phyloP scores from a whole-genome alignment of 306 rosid genomes.

The Begonia loranthoides region DNA sequence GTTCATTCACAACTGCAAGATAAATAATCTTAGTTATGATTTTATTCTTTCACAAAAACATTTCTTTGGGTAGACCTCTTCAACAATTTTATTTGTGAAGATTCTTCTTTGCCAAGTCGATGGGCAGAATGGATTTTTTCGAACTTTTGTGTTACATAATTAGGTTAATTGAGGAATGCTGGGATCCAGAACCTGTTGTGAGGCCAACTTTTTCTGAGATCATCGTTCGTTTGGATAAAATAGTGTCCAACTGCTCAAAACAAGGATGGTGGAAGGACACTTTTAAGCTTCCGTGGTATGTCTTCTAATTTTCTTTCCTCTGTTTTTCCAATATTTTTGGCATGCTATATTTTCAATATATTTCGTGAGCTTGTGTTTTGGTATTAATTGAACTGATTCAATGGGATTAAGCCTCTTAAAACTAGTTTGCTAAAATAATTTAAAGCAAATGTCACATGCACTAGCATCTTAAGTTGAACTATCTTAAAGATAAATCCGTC shows the following conservation, averaged over 20 bases:
- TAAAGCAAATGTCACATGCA: too few relatives aligned
- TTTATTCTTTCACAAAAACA: background rate
- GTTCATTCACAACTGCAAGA: background rate
- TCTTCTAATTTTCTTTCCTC: slow-evolving; percentile 7
- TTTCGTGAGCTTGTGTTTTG: too few relatives aligned
- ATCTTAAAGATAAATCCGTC: too few relatives aligned
- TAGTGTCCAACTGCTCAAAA: slow-evolving; percentile 72
- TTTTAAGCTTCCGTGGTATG: slow-evolving; percentile 94
- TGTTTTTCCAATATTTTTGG: background rate
- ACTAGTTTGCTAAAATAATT: too few relatives aligned
- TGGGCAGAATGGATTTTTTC: too few relatives aligned
- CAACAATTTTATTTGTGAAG: slow-evolving; percentile 1
- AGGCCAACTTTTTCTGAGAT: slow-evolving; percentile 87
- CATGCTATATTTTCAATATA: background rate
- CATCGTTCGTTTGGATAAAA: slow-evolving; percentile 69
- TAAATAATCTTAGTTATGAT: background rate
- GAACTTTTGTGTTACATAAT: too few relatives aligned
- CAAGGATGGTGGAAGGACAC: slow-evolving; percentile 99
- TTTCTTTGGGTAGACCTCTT: background rate
- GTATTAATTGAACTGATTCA: too few relatives aligned
- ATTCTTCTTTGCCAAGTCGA: too few relatives aligned
- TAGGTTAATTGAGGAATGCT: slow-evolving; percentile 95
- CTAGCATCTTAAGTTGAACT: too few relatives aligned
- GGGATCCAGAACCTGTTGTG: slow-evolving; percentile 67
- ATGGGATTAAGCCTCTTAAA: too few relatives aligned